These are phyloP conservation scores for Termitomyces sp. DNA, from an alignment of 768 basidiomycete species.

Conservation along the genomic window DNA sequence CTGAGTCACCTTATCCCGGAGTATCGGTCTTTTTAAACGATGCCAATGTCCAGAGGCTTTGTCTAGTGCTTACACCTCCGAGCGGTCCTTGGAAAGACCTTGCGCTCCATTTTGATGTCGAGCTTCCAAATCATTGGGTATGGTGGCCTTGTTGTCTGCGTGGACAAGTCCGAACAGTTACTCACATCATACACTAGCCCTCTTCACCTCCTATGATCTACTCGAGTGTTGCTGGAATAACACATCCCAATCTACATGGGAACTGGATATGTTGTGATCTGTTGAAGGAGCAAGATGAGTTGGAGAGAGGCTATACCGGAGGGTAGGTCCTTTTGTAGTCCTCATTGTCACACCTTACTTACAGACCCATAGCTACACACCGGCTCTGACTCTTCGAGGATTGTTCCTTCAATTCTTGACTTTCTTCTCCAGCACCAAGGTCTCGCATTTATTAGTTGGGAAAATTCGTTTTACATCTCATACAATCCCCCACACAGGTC, in stretches of 20 bases:
- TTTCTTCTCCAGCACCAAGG: conserved; percentile 15
- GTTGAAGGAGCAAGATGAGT: conserved; percentile 21
- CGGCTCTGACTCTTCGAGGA: conserved; percentile 38
- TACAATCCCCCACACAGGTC: conserved; percentile 1
- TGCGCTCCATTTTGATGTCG: conserved; percentile 34
- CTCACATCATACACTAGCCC: conserved; percentile 22
- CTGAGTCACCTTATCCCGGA: conserved; percentile 36
- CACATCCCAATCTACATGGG: conserved; percentile 36
- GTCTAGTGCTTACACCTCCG: conserved; percentile 37
- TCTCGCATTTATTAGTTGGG: background rate
- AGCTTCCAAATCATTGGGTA: conserved; percentile 34
- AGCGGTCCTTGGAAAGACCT: conserved; percentile 40
- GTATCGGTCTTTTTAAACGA: conserved; percentile 36
- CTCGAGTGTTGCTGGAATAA: conserved; percentile 28
- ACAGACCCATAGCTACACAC: conserved; percentile 26
- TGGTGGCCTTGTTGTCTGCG: conserved; percentile 1
- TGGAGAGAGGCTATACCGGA: conserved; percentile 28
- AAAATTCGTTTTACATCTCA: background rate
- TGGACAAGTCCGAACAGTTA: background rate
- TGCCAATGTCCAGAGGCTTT: conserved; percentile 33
- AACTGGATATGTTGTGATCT: conserved; percentile 38
- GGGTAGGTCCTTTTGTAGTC: conserved; percentile 20
- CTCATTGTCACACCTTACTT: background rate
- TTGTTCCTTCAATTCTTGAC: conserved; percentile 28
- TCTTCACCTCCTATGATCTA: conserved; percentile 26